Conservation (phyloP, 1,284 basidiomycete species). For the Microstroma glucosiphilum region DNA sequence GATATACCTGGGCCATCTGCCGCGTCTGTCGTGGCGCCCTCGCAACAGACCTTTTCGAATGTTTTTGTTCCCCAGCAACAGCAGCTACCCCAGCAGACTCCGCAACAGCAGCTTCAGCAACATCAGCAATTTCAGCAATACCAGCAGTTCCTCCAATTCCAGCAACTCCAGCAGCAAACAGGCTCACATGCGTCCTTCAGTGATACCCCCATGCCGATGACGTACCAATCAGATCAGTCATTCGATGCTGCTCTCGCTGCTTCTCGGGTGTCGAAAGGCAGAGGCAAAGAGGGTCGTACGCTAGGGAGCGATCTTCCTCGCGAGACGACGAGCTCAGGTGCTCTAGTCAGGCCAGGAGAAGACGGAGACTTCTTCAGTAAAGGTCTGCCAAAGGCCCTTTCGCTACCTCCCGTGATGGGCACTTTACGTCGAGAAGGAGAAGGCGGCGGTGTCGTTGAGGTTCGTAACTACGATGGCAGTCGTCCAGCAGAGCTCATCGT, state of each 20-base stretch:
- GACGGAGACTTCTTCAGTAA: conserved; percentile 12
- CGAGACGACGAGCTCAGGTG: not conserved
- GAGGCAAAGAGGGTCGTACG: not conserved
- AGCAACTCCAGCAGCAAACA: not conserved
- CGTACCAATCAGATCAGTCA: not conserved
- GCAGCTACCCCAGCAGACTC: conserved; percentile 15
- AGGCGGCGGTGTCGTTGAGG: conserved; percentile 65
- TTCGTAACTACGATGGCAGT: conserved; percentile 64
- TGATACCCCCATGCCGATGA: not conserved
- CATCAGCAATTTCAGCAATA: conserved; percentile 16
- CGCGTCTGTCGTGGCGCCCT: conserved; percentile 15
- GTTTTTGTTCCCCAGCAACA: conserved; percentile 13
- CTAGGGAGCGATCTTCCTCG: not conserved
- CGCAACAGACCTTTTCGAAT: conserved; percentile 10
- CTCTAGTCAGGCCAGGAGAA: not conserved
- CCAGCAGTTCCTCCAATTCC: not conserved
- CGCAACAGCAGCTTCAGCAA: conserved; percentile 10
- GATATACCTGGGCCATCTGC: conserved; percentile 22
- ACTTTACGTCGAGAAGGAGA: conserved; percentile 51
- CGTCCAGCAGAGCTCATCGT: conserved; percentile 9
- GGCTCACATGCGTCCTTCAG: not conserved
- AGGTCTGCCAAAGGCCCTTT: conserved; percentile 21
- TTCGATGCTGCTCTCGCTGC: not conserved
- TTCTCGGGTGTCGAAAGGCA: not conserved
- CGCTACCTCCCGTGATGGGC: conserved; percentile 25